Conservation (phyloP, 2,329 filamentous ascomycete genomes). For the Hyphodiscus sp. region DNA sequence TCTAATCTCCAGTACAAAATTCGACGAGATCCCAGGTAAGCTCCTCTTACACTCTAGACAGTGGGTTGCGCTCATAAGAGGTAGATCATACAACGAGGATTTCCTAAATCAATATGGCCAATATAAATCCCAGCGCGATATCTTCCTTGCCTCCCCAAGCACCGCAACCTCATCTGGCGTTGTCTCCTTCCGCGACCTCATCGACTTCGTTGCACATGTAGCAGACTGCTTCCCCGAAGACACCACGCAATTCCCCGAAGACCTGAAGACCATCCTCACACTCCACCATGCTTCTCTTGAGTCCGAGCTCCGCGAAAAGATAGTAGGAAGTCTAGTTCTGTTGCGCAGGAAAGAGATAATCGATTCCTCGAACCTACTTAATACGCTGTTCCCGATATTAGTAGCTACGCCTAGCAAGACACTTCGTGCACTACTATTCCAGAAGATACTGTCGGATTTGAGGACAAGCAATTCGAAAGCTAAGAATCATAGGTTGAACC, state of each 20-base stretch:
- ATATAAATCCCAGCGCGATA: slow-evolving; percentile 84
- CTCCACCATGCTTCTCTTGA: slow-evolving; percentile 79
- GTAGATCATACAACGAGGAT: slow-evolving; percentile 80
- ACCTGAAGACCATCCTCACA: slow-evolving; percentile 74
- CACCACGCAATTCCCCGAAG: slow-evolving; percentile 68
- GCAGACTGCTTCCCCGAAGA: slow-evolving; percentile 87
- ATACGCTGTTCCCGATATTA: slow-evolving; percentile 90
- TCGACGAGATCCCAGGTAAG: slow-evolving; percentile 72
- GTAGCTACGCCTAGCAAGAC: slow-evolving; percentile 89
- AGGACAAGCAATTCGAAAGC: slow-evolving; percentile 80
- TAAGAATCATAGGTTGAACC: slow-evolving; percentile 88
- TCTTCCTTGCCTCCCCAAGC: slow-evolving; percentile 79
- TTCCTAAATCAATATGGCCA: slow-evolving; percentile 84
- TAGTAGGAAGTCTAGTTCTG: slow-evolving; percentile 83
- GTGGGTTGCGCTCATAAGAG: slow-evolving; percentile 3
- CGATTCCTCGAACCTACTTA: slow-evolving; percentile 75
- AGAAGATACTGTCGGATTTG: slow-evolving; percentile 87
- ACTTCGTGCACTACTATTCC: slow-evolving; percentile 74
- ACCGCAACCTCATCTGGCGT: slow-evolving; percentile 72
- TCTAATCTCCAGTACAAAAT: slow-evolving; percentile 90
- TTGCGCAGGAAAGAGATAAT: slow-evolving; percentile 88
- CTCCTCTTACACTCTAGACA: slow-evolving; percentile 6
- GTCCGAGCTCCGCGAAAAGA: slow-evolving; percentile 82
- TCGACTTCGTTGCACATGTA: slow-evolving; percentile 90
- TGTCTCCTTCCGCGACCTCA: slow-evolving; percentile 80